Evolutionary conservation across 2,329 filamentous ascomycete species (phyloP), one percentile per base, ranked within the genome.

Genomic region (Sclerotinia sclerotiorum): DNA sequence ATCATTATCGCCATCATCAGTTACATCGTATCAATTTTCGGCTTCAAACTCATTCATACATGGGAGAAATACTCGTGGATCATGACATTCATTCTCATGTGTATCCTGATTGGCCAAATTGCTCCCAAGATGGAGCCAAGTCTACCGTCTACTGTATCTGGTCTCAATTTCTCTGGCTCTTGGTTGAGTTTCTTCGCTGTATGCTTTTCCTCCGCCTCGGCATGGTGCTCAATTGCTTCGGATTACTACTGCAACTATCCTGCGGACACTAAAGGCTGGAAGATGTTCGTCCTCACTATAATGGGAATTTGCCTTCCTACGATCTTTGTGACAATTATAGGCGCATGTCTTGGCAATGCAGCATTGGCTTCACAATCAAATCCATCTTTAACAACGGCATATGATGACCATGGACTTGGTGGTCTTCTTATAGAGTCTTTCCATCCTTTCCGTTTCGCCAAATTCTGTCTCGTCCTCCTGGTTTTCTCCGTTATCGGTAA

Each of bases 61-160:
- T 83, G 80, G 71, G 82, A 84, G 75, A 81, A 81, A 67, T 84
- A 83, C 69, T 81, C 82, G 2, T 84, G 82, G 82, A 78, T 82
- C 69, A 72, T 80, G 65, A 82, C 81, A 67, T 79, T 83, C 72
- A 79, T 83, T 70, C 78, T 83, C 48, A 79, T 84, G 72, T 77
- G 81, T 69, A 77, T 84, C 67, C 80, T 84, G 67, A 80, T 83
- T 64, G 82, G 80, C 21, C 77, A 84, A 75, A 79, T 82, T 1
- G 82, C 79, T 13, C 76, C 75, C 8, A 80, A 83, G 65, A 77
- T 82, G 13, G 79, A 82, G 65, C 76, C 81, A 66, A 76, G 71
- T 42, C 75, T 76, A 10, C 77, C 77, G 13, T 75, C 75, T 3
- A 65, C 69, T 11, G 75, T 78, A 10, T 76, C 76, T 24, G 79